Conservation (phyloP, 768 basidiomycete species). For the Cyclocybe aegerita region DNA sequence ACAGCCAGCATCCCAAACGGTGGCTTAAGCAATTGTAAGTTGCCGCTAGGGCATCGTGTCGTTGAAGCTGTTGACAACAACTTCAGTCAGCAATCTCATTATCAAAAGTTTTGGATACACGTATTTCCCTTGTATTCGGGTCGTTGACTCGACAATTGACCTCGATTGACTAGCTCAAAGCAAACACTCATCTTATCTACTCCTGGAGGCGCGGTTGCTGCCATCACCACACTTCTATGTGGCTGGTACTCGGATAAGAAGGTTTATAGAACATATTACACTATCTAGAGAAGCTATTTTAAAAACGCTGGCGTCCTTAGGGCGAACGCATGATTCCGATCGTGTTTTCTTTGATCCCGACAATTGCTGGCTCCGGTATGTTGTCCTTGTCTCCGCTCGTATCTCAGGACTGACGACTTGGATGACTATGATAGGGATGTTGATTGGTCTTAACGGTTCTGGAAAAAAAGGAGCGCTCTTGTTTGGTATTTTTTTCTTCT, state of each 20-base stretch:
- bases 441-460: conserved; percentile 53
- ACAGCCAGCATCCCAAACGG: conserved; percentile 68
- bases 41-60: not conserved
- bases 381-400: not conserved
- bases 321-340: conserved; percentile 63
- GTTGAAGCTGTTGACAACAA: not conserved
- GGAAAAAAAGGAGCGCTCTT: conserved; percentile 51
- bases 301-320: conserved; percentile 21
- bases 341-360: conserved; percentile 54
- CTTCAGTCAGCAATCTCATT: conserved; percentile 57
- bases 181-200: conserved; percentile 62
- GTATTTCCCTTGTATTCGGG: conserved; percentile 28
- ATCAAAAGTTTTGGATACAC: conserved; percentile 66
- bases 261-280: conserved; percentile 26
- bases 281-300: not conserved
- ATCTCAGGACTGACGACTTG: not conserved
- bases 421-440: conserved; percentile 31
- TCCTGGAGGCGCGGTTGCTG: conserved; percentile 51
- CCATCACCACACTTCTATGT: conserved; percentile 47
- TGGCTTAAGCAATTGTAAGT: conserved; percentile 59
- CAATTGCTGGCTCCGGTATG: conserved; percentile 55
- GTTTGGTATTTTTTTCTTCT: conserved; percentile 40
- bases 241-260: conserved; percentile 69
- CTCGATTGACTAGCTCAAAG: conserved; percentile 38
- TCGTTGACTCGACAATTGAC: not conserved